Evolutionary conservation across 306 rosid genomes (phyloP), one percentile per base, ranked within the genome.

Genomic region (Prunus fruticosa): DNA sequence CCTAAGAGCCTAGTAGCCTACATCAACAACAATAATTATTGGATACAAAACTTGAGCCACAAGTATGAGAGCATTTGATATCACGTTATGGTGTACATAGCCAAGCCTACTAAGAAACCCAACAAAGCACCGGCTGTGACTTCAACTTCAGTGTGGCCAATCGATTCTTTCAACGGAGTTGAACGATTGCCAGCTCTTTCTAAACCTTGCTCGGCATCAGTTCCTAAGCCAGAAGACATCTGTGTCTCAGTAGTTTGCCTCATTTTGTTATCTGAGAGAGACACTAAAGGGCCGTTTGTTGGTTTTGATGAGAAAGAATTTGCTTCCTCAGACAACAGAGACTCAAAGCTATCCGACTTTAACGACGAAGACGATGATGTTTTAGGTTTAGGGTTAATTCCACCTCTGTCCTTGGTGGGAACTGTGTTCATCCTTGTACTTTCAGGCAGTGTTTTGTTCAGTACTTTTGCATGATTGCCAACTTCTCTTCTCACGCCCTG

Each of bases 401-500:
- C 67, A 52, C 84, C 90, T 80, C 56, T 76, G 20, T 87, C 90
- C 81, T 81, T 60, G 56, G 81, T 69, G 28, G 13, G 79, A 56
- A 27, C 51, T 6, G 88, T 69, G 77, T 78, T 82, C 11, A 46
- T 43, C 19, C 74, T 83, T 54, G 76, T 54, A 5, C 79, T 79
- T 27, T 64, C 76, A 19, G 78, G 79, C 73, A 85, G 46, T 28
- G 49, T 63, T 82, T 81, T 87, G 89, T 95, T 95, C 62, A 95
- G 78, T 62, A 84, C 83, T 78, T 80, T 92, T 0, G 97, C 92
- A 77, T 90, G 93, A 18, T 79, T 89, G 49, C 99, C 99, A 11
- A 86, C 97, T 87, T 95, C 99, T 86, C 97, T 95, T 85, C 99
- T 87, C 46, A 92, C 98, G 65, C 98, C 98, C 98, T 95, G 86